These are phyloP conservation scores for Acanthamoeba castellanii DNA, from an alignment of 208 protist species.

Conservation along the genomic window DNA sequence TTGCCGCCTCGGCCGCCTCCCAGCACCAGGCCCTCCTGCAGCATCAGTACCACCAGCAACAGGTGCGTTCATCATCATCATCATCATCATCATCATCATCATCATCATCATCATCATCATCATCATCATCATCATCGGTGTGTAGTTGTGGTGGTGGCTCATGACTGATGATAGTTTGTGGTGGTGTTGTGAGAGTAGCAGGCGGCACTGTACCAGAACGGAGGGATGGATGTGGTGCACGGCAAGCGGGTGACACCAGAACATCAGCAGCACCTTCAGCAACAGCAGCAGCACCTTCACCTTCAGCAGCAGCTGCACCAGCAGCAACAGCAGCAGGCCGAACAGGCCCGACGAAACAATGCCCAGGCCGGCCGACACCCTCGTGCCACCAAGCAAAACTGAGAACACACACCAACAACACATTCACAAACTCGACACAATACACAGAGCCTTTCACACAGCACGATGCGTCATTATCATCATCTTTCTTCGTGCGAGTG, in stretches of 20 bases:
- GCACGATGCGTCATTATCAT: not conserved
- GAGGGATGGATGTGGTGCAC: not conserved
- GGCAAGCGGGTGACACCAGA: not conserved
- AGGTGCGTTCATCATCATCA: not conserved
- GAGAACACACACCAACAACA: not conserved
- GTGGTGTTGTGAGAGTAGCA: not conserved
- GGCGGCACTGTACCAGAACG: not conserved
- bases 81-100: not conserved
- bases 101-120: not conserved
- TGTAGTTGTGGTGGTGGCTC: too few relatives aligned
- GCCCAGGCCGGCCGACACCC: constrained; percentile 5
- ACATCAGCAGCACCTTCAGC: not conserved
- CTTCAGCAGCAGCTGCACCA: not conserved
- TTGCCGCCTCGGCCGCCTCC: constrained; percentile 5
- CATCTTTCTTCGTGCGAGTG: not conserved
- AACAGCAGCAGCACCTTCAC: not conserved
- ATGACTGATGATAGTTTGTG: too few relatives aligned
- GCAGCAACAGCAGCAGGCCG: constrained; percentile 18
- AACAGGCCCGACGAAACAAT: not conserved
- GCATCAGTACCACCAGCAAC: constrained; percentile 1
- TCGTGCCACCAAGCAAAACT: constrained; percentile 16
- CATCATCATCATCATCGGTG: not conserved
- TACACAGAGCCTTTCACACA: not conserved
- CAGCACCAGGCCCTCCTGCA: constrained; percentile 21
- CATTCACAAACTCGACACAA: not conserved